phyloP scores from a whole-genome alignment of 1,284 basidiomycete species.

The Heterobasidion parviporum region DNA sequence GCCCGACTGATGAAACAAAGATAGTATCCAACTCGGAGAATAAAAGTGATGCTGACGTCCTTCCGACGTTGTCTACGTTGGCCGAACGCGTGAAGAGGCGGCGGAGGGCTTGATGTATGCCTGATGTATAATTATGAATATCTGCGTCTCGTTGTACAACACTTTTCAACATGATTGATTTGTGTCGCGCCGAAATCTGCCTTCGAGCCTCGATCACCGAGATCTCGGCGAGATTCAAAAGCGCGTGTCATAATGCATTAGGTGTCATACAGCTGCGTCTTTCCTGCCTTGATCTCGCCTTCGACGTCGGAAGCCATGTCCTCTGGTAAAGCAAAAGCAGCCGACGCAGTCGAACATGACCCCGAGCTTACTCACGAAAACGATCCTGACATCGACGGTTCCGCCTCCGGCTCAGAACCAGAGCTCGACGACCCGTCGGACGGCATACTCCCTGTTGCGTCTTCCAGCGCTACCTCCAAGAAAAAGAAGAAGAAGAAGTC shows the following conservation, averaged over 20 bases:
- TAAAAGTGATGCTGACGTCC: background rate
- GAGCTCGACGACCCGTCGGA: conserved; percentile 20
- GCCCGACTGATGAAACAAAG: background rate
- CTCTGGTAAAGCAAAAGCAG: conserved; percentile 5
- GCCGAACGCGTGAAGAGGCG: conserved; percentile 8
- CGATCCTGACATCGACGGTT: conserved; percentile 14
- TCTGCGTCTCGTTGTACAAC: too few relatives aligned
- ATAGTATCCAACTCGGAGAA: background rate
- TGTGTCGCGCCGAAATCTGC: too few relatives aligned
- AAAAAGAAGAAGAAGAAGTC: conserved; percentile 75
- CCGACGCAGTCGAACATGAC: conserved; percentile 3
- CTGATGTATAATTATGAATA: too few relatives aligned
- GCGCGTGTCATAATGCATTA: background rate
- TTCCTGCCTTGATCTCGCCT: too few relatives aligned
- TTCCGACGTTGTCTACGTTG: conserved; percentile 5
- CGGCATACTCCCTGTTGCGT: conserved; percentile 9
- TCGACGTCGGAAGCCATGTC: conserved; percentile 5
- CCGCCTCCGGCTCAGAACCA: conserved; percentile 27
- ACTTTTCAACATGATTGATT: too few relatives aligned
- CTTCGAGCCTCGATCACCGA: background rate
- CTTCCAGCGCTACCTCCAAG: conserved; percentile 30
- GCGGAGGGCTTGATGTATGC: background rate
- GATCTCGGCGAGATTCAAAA: background rate
- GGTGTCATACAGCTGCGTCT: too few relatives aligned
- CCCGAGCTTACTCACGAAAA: conserved; percentile 12